Evolutionary conservation across 768 basidiomycete species (phyloP).

Genomic region (Naematelia encephala): DNA sequence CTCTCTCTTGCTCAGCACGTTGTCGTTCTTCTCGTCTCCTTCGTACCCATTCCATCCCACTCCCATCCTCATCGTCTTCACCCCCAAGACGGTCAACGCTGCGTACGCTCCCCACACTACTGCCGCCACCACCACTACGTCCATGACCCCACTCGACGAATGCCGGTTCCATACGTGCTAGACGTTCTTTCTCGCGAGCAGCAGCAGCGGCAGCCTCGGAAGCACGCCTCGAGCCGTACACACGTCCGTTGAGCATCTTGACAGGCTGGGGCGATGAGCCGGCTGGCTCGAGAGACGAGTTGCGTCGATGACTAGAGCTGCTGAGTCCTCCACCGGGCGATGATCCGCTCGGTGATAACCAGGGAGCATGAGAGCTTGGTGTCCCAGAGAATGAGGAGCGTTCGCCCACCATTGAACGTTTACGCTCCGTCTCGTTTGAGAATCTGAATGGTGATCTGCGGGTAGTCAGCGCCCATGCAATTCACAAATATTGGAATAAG

Average conservation of each 20-base stretch:
- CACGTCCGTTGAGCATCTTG: slow-evolving; percentile 75
- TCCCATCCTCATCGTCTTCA: slow-evolving; percentile 65
- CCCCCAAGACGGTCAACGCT: slow-evolving; percentile 1
- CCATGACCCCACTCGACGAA: slow-evolving; percentile 81
- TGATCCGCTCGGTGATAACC: slow-evolving; percentile 4
- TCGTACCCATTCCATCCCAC: slow-evolving; percentile 81
- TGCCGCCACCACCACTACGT: slow-evolving; percentile 68
- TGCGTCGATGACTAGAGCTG: slow-evolving; percentile 28
- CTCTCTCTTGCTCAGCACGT: slow-evolving; percentile 53
- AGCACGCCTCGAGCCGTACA: slow-evolving; percentile 60
- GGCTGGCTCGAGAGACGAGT: slow-evolving; percentile 44
- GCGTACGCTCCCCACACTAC: slow-evolving; percentile 50
- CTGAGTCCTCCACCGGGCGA: not conserved
- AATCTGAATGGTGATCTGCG: slow-evolving; percentile 44
- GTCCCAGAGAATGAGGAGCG: slow-evolving; percentile 5
- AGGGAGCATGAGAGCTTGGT: slow-evolving; percentile 13
- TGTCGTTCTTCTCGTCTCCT: slow-evolving; percentile 60
- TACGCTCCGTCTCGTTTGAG: slow-evolving; percentile 36
- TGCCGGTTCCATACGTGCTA: slow-evolving; percentile 59
- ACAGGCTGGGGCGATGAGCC: slow-evolving; percentile 32
- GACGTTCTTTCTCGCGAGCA: slow-evolving; percentile 7
- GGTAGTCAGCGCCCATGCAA: slow-evolving; percentile 5
- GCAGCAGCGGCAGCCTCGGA: slow-evolving; percentile 37
- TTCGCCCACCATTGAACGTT: slow-evolving; percentile 31
- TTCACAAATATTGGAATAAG: no score